phyloP scores from a whole-genome alignment of 2,329 filamentous ascomycete species.

The Diaporthe capsici region DNA sequence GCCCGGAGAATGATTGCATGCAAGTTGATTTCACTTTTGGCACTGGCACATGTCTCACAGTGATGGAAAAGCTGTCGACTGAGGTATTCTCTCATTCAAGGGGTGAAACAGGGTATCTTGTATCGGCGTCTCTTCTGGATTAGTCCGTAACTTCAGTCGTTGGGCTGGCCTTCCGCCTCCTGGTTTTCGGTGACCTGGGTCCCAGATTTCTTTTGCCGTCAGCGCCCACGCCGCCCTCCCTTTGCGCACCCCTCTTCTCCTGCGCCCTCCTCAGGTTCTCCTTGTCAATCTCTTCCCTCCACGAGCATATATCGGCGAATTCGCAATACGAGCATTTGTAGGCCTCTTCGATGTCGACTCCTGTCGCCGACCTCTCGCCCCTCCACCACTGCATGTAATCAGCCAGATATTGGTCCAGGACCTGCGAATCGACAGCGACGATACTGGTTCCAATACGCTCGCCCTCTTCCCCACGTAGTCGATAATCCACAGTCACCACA shows the following conservation, averaged over 20 bases:
- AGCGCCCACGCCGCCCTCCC: neutral
- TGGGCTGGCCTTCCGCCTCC: slow-evolving; percentile 32
- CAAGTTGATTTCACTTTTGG: neutral
- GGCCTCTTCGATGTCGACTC: slow-evolving; percentile 86
- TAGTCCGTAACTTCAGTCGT: neutral
- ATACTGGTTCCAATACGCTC: slow-evolving; percentile 68
- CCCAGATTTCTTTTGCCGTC: slow-evolving; percentile 1
- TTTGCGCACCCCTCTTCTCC: slow-evolving; percentile 34
- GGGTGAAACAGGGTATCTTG: neutral
- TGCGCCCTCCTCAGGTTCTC: slow-evolving; percentile 55
- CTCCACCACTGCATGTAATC: slow-evolving; percentile 90
- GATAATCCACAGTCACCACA: slow-evolving; percentile 68
- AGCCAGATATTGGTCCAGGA: slow-evolving; percentile 75
- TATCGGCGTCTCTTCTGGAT: neutral
- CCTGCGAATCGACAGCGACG: slow-evolving; percentile 75
- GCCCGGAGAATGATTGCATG: neutral
- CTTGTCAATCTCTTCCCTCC: slow-evolving; percentile 79
- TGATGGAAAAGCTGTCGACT: neutral
- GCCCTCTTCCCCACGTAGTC: slow-evolving; percentile 63
- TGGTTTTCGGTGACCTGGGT: slow-evolving; percentile 10
- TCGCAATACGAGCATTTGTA: slow-evolving; percentile 91
- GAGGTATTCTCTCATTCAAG: neutral
- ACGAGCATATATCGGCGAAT: slow-evolving; percentile 83
- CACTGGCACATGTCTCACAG: neutral
- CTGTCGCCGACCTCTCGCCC: slow-evolving; percentile 78